Base-by-base conservation (phyloP, 2,329 filamentous ascomycete genomes). In the Nakataea oryzae region DNA sequence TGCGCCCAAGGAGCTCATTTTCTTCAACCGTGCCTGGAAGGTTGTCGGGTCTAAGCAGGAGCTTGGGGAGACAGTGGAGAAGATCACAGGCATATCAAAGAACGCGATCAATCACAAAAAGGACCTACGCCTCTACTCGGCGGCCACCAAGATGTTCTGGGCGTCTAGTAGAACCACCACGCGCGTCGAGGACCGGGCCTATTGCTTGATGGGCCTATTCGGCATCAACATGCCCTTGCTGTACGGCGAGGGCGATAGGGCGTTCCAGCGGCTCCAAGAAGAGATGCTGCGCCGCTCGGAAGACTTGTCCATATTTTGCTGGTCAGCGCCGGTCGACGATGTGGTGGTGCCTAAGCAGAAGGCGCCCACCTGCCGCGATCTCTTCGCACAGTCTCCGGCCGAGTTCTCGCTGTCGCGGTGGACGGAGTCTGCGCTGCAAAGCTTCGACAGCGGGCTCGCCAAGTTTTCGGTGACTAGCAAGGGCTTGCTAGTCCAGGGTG, bases 191-290 rank as follows among this genome's bases (percentile, higher is more conserved):
- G 66, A 69, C 58, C 24, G 27, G 2, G 66, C 66, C 3, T 67
- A 67, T 56, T 61, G 64, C 28, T 41, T 67, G 30, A 55, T 69
- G 14, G 67, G 66, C 6, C 56, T 67, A 1, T 68, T 67, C 29
- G 62, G 63, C 21, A 62, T 67, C 56, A 62, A 65, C 59, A 64
- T 67, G 65, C 63, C 64, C 9, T 55, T 65, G 9, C 60, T 66
- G 13, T 69, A 69, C 32, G 67, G 65, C 30, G 67, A 69, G 55
- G 65, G 67, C 8, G 13, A 29, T 1, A 61, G 34, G 14, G 66
- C 67, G 0, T 68, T 68, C 24, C 47, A 60, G 28, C 62, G 65
- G 3, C 62, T 67, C 32, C 65, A 66, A 30, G 60, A 65, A n/a
- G 63, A 63, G 28, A 66, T 67, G 7, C 24, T 63, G 17, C 59